Evolutionary conservation across 169 alveolate species (phyloP).

Genomic region (Babesia ovis): DNA sequence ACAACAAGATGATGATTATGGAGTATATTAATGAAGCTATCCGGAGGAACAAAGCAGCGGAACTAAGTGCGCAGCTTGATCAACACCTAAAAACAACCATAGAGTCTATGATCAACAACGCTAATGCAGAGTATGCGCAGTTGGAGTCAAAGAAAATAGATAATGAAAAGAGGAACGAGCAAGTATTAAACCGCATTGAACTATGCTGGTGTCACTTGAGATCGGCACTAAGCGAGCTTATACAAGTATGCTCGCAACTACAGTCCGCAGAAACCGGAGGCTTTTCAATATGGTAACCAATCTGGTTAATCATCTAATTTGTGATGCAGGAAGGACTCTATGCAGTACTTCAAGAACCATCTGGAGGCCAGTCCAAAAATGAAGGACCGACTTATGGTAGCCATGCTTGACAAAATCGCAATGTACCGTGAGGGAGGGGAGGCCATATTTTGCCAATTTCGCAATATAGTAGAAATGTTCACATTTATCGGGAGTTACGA

Average conservation of each 20-base stretch:
- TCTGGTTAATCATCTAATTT: neutral
- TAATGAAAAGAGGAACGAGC: neutral
- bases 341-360: constrained; percentile 27
- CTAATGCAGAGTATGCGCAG: neutral
- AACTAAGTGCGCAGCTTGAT: constrained; percentile 32
- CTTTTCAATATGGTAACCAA: constrained; percentile 29
- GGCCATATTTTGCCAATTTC: constrained; percentile 43
- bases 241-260: constrained; percentile 39
- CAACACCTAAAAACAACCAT: constrained; percentile 11
- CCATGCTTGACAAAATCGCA: constrained; percentile 14
- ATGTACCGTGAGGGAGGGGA: constrained; percentile 25
- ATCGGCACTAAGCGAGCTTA: constrained; percentile 38
- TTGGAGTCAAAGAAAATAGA: neutral
- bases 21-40: constrained; percentile 31
- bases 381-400: constrained; percentile 26
- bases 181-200: constrained; percentile 3
- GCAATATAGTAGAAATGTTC: constrained; percentile 45
- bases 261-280: constrained; percentile 20
- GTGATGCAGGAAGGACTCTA: constrained; percentile 14
- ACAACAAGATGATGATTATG: constrained; percentile 17
- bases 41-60: neutral
- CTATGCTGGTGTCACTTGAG: constrained; percentile 33
- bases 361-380: constrained; percentile 4
- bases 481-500: constrained; percentile 33
- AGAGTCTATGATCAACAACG: constrained; percentile 4